Percentiles rank a stretch among this genome's conserved stretches.
Evolutionary conservation across 371 early-diverging fungal species (phyloP).

Genomic region (Apophysomyces ossiformis): DNA sequence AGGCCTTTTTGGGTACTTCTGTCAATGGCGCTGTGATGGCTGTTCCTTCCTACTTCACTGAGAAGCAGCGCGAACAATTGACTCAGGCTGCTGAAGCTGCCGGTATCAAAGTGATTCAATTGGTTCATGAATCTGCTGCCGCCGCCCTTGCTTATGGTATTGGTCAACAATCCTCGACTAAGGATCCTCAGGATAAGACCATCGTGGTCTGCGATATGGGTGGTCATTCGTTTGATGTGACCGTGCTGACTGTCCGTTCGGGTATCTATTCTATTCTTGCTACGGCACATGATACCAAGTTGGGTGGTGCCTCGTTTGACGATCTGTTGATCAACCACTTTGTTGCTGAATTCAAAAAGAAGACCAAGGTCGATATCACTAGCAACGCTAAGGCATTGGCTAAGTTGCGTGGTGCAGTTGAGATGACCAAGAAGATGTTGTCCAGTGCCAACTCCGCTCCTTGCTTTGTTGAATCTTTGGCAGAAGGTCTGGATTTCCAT

Average conservation of each 20-base stretch:
- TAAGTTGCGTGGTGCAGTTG: slow-evolving; percentile 85
- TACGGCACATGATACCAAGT: slow-evolving; percentile 81
- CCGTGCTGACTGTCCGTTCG: slow-evolving; percentile 85
- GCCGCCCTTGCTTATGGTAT: slow-evolving; percentile 94
- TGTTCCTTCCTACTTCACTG: slow-evolving; percentile 93
- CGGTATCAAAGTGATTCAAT: slow-evolving; percentile 87
- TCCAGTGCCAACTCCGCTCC: slow-evolving; percentile 87
- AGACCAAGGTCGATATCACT: slow-evolving; percentile 80
- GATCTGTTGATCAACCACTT: slow-evolving; percentile 85
- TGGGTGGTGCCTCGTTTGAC: slow-evolving; percentile 96
- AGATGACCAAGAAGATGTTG: slow-evolving; percentile 95
- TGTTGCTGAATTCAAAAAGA: slow-evolving; percentile 87
- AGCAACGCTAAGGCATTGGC: slow-evolving; percentile 76
- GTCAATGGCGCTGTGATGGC: slow-evolving; percentile 93
- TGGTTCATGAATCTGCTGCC: slow-evolving; percentile 96
- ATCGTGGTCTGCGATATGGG: slow-evolving; percentile 98
- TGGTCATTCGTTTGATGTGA: slow-evolving; percentile 93
- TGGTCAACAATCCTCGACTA: slow-evolving; percentile 59
- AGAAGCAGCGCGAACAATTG: slow-evolving; percentile 84
- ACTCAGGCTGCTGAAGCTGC: slow-evolving; percentile 84
- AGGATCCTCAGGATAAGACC: slow-evolving; percentile 71
- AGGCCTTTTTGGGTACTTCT: slow-evolving; percentile 80
- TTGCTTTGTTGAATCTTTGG: slow-evolving; percentile 90
- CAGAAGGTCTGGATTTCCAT: slow-evolving; percentile 94
- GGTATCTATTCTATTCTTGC: slow-evolving; percentile 91